phyloP scores from a whole-genome alignment of 305 asterid genomes.

The Galium porrigens region DNA sequence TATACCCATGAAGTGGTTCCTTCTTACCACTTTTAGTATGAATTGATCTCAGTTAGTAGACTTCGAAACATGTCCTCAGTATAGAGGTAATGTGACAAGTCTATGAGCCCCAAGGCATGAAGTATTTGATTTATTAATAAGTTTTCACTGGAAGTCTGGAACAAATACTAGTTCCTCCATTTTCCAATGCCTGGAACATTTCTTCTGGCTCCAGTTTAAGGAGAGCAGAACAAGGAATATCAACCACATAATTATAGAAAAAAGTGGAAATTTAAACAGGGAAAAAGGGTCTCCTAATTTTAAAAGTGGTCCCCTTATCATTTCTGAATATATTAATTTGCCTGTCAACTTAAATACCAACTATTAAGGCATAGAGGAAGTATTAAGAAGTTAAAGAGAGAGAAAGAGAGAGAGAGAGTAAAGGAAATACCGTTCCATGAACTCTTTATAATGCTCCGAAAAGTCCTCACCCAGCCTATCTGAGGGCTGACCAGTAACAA shows the following conservation, averaged over 20 bases:
- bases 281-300: background rate
- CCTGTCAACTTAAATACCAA: background rate
- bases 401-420: background rate
- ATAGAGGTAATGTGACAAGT: too few relatives aligned
- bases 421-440: constrained; percentile 56
- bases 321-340: background rate
- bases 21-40: too few relatives aligned
- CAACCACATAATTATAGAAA: background rate
- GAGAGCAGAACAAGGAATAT: background rate
- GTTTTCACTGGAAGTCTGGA: background rate
- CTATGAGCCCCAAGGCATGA: background rate
- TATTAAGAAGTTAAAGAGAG: background rate
- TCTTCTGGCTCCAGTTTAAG: background rate
- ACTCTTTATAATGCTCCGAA: constrained; percentile 61
- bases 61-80: background rate
- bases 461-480: constrained; percentile 99
- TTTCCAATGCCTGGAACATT: background rate
- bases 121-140: background rate
- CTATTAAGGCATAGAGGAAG: background rate
- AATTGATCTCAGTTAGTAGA: background rate
- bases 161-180: background rate
- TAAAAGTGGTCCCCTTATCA: background rate
- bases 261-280: background rate
- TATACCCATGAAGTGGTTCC: background rate
- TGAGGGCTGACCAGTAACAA: constrained; percentile 97